Evolutionary conservation across 2,329 filamentous ascomycete species (phyloP).

Genomic region (Pseudogymnoascus sp.): DNA sequence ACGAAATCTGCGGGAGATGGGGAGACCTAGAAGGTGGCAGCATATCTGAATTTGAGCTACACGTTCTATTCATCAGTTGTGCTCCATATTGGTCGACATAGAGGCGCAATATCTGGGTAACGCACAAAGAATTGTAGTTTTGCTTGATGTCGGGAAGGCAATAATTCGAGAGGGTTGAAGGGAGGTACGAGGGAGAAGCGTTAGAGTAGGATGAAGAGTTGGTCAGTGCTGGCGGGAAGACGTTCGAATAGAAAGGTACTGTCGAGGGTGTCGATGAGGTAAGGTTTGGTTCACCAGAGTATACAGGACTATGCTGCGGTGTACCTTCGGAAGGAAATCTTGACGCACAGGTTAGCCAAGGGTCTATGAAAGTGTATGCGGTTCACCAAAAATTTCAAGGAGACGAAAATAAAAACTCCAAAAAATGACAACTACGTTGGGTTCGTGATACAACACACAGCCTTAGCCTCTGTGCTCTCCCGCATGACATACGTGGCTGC

Average conservation of each 20-base stretch:
- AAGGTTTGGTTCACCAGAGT: conserved; percentile 26
- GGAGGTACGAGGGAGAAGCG: conserved; percentile 24
- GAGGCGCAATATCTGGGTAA: neutral
- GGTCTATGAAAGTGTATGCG: neutral
- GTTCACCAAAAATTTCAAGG: neutral
- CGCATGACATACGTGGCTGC: conserved; percentile 8
- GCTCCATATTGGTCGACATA: neutral
- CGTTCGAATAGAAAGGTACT: conserved; percentile 25
- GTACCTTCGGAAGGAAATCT: conserved; percentile 8
- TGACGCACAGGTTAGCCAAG: neutral
- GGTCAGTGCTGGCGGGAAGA: conserved; percentile 25
- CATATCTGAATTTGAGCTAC: conserved; percentile 21
- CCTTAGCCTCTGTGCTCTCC: conserved; percentile 1
- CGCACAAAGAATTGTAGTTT: conserved; percentile 16
- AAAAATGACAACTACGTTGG: conserved; percentile 8
- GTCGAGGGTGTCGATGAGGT: conserved; percentile 23
- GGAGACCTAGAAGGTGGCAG: conserved; percentile 26
- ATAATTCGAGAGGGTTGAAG: conserved; percentile 21
- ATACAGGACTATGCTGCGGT: conserved; percentile 25
- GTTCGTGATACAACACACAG: conserved; percentile 4
- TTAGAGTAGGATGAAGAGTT: conserved; percentile 26
- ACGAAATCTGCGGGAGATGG: conserved; percentile 25
- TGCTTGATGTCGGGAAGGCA: conserved; percentile 30
- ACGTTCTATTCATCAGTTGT: neutral
- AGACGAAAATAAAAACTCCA: conserved; percentile 4